phyloP scores from a whole-genome alignment of 495 filamentous ascomycete species.

The Hypoxylon crocopeplum region DNA sequence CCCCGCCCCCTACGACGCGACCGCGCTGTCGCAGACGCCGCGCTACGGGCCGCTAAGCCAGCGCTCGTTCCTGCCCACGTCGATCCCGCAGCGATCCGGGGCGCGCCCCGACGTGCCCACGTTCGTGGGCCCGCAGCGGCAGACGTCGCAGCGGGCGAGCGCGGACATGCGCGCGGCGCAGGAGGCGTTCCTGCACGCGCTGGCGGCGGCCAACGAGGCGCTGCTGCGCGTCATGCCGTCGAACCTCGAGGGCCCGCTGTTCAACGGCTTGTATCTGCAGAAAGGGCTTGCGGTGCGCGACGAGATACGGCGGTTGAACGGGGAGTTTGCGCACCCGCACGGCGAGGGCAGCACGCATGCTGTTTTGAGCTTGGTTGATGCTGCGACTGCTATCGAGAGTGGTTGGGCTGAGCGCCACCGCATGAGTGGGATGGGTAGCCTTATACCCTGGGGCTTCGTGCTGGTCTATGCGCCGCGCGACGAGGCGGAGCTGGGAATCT shows the following conservation, averaged over 20 bases:
- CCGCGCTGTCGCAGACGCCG: not conserved
- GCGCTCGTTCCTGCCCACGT: conserved; percentile 16
- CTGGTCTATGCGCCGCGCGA: conserved; percentile 45
- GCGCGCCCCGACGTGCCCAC: conserved; percentile 23
- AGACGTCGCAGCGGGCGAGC: conserved; percentile 18
- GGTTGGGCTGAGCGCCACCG: conserved; percentile 43
- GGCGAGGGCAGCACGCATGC: conserved; percentile 40
- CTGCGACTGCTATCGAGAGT: conserved; percentile 33
- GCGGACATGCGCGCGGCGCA: not conserved
- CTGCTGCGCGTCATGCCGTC: conserved; percentile 32
- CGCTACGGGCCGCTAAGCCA: conserved; percentile 22
- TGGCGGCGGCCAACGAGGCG: conserved; percentile 24
- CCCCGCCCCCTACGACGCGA: conserved; percentile 27
- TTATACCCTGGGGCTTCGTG: conserved; percentile 35
- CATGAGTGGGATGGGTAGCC: conserved; percentile 29
- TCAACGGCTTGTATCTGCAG: conserved; percentile 26
- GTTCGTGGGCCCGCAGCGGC: conserved; percentile 41
- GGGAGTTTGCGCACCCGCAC: conserved; percentile 43
- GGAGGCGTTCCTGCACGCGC: conserved; percentile 15
- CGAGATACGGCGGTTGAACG: conserved; percentile 8
- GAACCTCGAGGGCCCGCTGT: conserved; percentile 37
- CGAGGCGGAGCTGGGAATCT: conserved; percentile 32
- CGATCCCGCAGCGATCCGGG: conserved; percentile 12
- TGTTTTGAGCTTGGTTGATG: conserved; percentile 36
- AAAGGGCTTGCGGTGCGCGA: not conserved